Evolutionary conservation across 2,329 filamentous ascomycete genomes (phyloP).

Genomic region (Bipolaris cookei): DNA sequence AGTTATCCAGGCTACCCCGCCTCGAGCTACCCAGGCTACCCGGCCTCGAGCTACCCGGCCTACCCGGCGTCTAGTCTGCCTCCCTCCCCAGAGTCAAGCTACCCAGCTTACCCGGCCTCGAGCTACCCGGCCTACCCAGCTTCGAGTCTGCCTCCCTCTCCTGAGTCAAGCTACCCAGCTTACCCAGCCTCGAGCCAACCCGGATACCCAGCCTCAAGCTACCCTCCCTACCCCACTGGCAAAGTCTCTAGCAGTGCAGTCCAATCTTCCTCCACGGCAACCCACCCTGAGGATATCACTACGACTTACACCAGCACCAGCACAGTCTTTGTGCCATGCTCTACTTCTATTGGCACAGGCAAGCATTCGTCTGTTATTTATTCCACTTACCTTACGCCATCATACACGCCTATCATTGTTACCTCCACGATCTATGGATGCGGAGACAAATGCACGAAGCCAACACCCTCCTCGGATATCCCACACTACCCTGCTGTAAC

Average conservation of each 20-base stretch:
- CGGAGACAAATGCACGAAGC: constrained; percentile 22
- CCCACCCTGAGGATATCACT: constrained; percentile 24
- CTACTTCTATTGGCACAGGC: constrained; percentile 43
- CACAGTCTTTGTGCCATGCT: constrained; percentile 48
- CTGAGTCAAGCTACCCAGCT: not conserved
- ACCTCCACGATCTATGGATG: constrained; percentile 37
- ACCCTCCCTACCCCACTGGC: constrained; percentile 11
- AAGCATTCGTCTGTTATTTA: constrained; percentile 38
- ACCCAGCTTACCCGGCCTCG: constrained; percentile 13
- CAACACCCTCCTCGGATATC: constrained; percentile 5
- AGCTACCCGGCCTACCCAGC: constrained; percentile 33
- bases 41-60: not conserved
- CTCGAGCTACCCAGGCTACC: constrained; percentile 5
- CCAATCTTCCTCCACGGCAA: constrained; percentile 18
- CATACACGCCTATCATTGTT: constrained; percentile 40
- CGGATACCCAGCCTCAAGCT: not conserved
- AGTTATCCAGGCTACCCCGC: constrained; percentile 11
- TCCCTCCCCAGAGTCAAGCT: not conserved
- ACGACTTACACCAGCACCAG: constrained; percentile 37
- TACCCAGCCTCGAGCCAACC: not conserved
- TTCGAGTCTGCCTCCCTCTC: no score
- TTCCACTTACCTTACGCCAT: constrained; percentile 50
- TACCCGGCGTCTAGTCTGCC: not conserved
- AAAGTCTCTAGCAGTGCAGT: not conserved
- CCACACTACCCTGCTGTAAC: constrained; percentile 4